These are phyloP conservation scores for Thelonectria blattea DNA, from an alignment of 2,329 filamentous ascomycete species.

Conservation along the genomic window DNA sequence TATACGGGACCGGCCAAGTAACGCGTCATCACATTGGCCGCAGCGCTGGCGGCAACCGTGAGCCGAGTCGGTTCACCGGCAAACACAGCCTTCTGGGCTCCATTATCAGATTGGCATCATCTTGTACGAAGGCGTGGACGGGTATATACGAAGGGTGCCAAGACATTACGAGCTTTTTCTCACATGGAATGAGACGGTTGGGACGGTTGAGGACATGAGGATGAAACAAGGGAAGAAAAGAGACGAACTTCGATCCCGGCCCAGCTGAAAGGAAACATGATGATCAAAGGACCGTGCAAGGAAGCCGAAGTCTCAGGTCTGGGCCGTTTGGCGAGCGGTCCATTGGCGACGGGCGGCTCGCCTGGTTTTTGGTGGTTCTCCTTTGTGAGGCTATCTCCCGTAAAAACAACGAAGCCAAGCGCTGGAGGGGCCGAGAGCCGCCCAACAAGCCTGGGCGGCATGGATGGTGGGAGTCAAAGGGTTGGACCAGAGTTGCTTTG, in stretches of 20 bases:
- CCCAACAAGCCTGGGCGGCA: not conserved
- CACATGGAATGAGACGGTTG: not conserved
- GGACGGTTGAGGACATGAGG: not conserved
- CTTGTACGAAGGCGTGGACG: not conserved
- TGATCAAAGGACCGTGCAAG: not conserved
- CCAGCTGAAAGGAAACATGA: not conserved
- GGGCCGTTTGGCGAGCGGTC: not conserved
- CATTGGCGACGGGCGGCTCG: not conserved
- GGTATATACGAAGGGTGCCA: no score
- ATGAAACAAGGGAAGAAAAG: not conserved
- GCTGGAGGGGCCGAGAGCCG: slow-evolving; percentile 17
- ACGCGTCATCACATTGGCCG: slow-evolving; percentile 37
- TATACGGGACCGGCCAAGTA: slow-evolving; percentile 9
- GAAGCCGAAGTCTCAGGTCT: not conserved
- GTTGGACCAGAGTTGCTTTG: not conserved
- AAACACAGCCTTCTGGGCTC: not conserved
- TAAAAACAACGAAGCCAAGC: slow-evolving; percentile 1
- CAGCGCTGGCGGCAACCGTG: slow-evolving; percentile 21
- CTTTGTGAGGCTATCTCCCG: not conserved
- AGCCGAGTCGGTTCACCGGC: slow-evolving; percentile 34
- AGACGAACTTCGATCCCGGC: not conserved
- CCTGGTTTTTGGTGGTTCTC: no score
- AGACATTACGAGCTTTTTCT: not conserved
- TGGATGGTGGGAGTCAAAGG: not conserved
- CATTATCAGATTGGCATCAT: not conserved